Evolutionary conservation across 208 protist species (phyloP).

Genomic region (Porcisia hertigi): DNA sequence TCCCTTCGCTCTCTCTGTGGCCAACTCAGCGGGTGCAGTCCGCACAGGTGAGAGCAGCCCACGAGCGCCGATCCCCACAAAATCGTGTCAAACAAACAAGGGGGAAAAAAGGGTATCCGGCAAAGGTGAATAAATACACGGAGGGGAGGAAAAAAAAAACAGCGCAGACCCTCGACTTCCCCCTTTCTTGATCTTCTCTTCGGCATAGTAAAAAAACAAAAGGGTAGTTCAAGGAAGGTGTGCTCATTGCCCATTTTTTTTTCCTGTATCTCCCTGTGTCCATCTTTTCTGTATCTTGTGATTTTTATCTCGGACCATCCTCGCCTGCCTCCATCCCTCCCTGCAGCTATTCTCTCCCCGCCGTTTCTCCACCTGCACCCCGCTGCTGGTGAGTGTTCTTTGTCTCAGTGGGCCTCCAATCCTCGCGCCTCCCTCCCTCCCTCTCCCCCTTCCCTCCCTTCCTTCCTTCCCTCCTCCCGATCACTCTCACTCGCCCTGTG

Average conservation of each 20-base stretch:
- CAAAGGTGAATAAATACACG: not conserved
- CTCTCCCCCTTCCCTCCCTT: too few relatives aligned
- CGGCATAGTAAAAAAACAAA: conserved; percentile 14
- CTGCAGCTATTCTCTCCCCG: not conserved
- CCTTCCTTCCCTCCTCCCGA: not conserved
- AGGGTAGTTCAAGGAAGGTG: not conserved
- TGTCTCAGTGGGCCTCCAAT: conserved; percentile 2
- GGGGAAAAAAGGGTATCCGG: conserved; percentile 11
- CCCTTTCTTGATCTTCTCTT: too few relatives aligned
- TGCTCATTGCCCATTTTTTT: not conserved
- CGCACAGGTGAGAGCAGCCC: not conserved
- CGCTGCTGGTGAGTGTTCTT: not conserved
- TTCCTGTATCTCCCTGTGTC: conserved; percentile 9
- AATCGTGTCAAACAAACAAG: not conserved
- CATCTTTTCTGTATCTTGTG: not conserved
- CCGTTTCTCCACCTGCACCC: not conserved
- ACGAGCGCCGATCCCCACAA: not conserved
- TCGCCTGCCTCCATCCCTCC: not conserved
- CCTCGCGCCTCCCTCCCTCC: not conserved
- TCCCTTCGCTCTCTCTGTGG: not conserved
- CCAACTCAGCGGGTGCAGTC: not conserved
- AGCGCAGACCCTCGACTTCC: too few relatives aligned
- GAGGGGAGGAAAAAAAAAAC: conserved; percentile 17
- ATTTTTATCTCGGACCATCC: not conserved
- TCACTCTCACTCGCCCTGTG: not conserved